Evolutionary conservation across 2,329 filamentous ascomycete species (phyloP), one percentile per base, ranked within the genome.

Genomic region (Lecanicillium sp.): DNA sequence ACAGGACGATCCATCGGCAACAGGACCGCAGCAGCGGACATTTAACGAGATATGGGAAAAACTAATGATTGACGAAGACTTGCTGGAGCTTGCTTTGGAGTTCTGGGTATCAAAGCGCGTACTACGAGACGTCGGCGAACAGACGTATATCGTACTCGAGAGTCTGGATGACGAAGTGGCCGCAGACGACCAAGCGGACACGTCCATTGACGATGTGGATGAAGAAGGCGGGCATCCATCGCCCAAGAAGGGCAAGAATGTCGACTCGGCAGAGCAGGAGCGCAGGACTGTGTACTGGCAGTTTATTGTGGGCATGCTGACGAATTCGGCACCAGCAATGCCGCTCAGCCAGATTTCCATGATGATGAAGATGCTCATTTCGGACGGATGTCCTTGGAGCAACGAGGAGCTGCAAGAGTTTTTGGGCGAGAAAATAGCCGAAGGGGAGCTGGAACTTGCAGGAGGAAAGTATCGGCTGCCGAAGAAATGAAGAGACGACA

Each of bases 221-320:
- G 46, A 49, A 4, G 54, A 56, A 13, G 45, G 44, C 7, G 51
- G 46, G 16, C 59, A 58, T 32, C 50, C 61, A 28, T 68, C 65
- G 16, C 67, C 67, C 17, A 72, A 67, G 5, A 72, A 78, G 48
- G 60, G 68, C 37, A 70, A 66, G 43, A 63, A 57, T 63, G 67
- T 84, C 22, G 73, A 83, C 16, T 71, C 77, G 47, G 82, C 85
- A 56, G 76, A 80, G 53, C 68, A 71, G 49, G 73, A 74, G 49
- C 68, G 69, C 42, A 67, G 70, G 25, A 60, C 64, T 31, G 73
- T 95, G 29, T 95, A 95, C 60, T 87, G 85, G 77, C 83, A 89
- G 52, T 96, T 95, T 57, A 88, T 98, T 42, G 70, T 88, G 41
- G 87, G 86, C 37, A 96, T 98, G 92, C 66, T 98, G 60, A 95